Evolutionary conservation across 768 basidiomycete genomes (phyloP), one percentile per base, ranked within the genome.

Genomic region (Boletus huronensis): DNA sequence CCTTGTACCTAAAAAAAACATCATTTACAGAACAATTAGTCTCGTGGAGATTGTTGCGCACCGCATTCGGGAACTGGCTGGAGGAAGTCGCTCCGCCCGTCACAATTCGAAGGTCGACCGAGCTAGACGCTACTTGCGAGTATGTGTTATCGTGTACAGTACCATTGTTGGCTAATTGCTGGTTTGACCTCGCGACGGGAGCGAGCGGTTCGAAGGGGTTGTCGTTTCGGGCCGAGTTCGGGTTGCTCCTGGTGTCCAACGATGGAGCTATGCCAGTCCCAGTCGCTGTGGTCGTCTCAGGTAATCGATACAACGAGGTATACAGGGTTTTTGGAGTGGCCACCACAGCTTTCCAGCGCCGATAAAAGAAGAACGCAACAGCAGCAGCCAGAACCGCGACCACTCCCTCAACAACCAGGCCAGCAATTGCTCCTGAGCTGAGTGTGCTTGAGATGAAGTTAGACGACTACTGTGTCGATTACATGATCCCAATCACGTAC

Each of bases 401-500:
- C 4, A 54, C 52, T 1, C 41, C 52, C 21, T 60, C 60, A 0
- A 69, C 39, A 13, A 57, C 59, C 3, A 69, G 47, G 9, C 66
- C 69, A 26, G 55, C 62, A 16, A 69, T 64, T 9, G 54, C 57
- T 23, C 64, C 68, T 16, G 66, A 58, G 21, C 59, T 53, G 23
- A 68, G 34, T 17, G 40, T 19, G 19, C 64, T 69, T 45, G 25
- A 36, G 21, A 9, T 38, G 5, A 19, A 16, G 28, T 68, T 21
- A 59, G 52, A 43, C 14, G 1, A 32, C 21, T 16, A n/a, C 11
- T 7, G 23, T 1, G 5, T 19, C 14, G 6, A 54, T 25, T 5
- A 3, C 17, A 41, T 32, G 13, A 21, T 16, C 8, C 6, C 10
- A 10, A n/a, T 38, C 29, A 49, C 67, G 29, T 50, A 68, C 68